phyloP scores from a whole-genome alignment of 2,329 filamentous ascomycete genomes.

The Botrytis deweyae region DNA sequence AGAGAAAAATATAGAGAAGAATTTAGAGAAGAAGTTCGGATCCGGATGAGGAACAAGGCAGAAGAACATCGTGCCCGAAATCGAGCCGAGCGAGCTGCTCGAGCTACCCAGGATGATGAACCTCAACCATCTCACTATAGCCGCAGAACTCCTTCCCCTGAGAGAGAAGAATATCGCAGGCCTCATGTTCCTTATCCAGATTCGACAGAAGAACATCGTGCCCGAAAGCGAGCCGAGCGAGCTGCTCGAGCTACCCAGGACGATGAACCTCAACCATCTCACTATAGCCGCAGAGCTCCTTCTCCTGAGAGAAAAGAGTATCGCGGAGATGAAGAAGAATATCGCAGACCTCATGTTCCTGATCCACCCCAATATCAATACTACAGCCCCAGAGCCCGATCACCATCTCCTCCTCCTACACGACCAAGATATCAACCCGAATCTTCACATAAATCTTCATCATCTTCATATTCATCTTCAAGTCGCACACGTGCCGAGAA shows the following conservation, averaged over 20 bases:
- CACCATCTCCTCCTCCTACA: neutral
- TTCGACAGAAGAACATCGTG: neutral
- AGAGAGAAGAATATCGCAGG: neutral
- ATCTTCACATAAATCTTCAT: neutral
- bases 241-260: neutral
- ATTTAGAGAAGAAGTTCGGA: too few species aligned
- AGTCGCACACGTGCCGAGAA: neutral
- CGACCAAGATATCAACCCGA: neutral
- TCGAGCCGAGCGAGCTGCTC: neutral
- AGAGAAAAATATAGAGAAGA: neutral
- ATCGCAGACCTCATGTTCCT: slow-evolving; percentile 5
- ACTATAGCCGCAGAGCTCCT: neutral
- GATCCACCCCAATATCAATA: neutral
- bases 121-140: neutral
- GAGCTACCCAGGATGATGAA: neutral
- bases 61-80: too few species aligned
- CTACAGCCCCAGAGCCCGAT: neutral
- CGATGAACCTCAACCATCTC: neutral
- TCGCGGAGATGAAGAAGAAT: neutral
- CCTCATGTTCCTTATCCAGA: neutral
- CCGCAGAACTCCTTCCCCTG: neutral
- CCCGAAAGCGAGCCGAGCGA: neutral
- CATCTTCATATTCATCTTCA: neutral
- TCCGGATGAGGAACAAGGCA: too few species aligned
- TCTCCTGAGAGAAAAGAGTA: neutral